Evolutionary conservation across 257 asterid genomes (phyloP).

Genomic region (Thymus quinquecostatus): DNA sequence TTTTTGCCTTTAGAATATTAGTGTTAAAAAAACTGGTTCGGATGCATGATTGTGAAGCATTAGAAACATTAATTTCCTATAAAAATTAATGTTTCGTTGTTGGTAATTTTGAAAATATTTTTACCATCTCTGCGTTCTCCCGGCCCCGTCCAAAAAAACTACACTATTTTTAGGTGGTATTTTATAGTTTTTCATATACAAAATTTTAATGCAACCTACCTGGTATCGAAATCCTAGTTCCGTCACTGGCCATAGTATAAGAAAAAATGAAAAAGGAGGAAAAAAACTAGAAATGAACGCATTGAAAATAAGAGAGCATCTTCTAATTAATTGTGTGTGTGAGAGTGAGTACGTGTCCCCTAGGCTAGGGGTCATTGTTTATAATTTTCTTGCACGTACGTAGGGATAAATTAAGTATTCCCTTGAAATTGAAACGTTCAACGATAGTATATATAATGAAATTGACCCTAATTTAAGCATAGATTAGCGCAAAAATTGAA

Average conservation of each 20-base stretch:
- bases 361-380: neutral
- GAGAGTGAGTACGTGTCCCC: neutral
- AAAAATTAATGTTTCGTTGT: no score
- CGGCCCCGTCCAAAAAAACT: no score
- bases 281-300: neutral
- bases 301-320: constrained; percentile 9
- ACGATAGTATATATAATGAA: neutral
- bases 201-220: no score
- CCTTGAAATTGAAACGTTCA: constrained; percentile 1
- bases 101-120: no score
- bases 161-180: no score
- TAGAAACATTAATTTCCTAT: no score
- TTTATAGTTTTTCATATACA: no score
- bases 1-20: neutral
- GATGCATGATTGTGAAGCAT: no score
- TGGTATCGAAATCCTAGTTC: no score
- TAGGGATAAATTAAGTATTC: neutral
- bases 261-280: no score
- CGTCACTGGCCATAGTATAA: no score
- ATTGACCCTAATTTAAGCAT: constrained; percentile 14
- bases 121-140: no score
- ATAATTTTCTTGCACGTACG: constrained; percentile 28
- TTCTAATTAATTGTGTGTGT: neutral
- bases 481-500: neutral
- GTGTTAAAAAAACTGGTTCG: neutral